Conservation (phyloP, 2,329 filamentous ascomycete species). For the Drechslerella coelobrocha region DNA sequence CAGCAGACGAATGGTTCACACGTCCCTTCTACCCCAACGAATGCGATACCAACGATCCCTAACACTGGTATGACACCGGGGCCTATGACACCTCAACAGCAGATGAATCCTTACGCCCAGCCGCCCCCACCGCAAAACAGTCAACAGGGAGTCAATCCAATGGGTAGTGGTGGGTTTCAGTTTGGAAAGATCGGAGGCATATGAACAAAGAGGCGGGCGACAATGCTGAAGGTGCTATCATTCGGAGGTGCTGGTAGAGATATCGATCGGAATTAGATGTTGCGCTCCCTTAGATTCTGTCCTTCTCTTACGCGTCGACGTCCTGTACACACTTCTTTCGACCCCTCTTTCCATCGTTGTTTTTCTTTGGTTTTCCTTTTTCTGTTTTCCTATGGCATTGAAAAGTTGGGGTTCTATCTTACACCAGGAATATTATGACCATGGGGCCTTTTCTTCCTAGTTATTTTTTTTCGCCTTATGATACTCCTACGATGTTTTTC, state of each 20-base stretch:
- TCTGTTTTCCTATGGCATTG: neutral
- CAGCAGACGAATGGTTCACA: conserved; percentile 34
- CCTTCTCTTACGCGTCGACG: neutral
- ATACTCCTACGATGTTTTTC: conserved; percentile 9
- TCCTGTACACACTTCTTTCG: conserved; percentile 3
- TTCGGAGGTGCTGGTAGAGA: conserved; percentile 14
- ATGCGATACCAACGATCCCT: conserved; percentile 18
- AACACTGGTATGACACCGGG: conserved; percentile 46
- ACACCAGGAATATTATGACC: neutral
- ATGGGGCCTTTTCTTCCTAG: neutral
- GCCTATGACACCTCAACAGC: conserved; percentile 50
- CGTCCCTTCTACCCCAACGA: conserved; percentile 48
- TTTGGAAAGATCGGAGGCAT: conserved; percentile 51
- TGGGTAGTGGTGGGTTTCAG: conserved; percentile 46
- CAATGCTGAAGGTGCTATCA: too few species aligned
- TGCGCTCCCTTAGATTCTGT: conserved; percentile 3
- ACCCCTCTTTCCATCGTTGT: conserved; percentile 3
- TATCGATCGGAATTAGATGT: neutral
- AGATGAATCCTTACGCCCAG: conserved; percentile 47
- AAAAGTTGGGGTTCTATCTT: conserved; percentile 10
- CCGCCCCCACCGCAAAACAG: conserved; percentile 39
- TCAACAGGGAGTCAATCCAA: conserved; percentile 47
- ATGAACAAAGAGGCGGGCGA: conserved; percentile 14
- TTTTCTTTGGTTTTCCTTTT: neutral
- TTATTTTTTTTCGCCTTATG: conserved; percentile 32